Evolutionary conservation across 2,329 filamentous ascomycete species (phyloP).

Genomic region (Triangularia setosa): DNA sequence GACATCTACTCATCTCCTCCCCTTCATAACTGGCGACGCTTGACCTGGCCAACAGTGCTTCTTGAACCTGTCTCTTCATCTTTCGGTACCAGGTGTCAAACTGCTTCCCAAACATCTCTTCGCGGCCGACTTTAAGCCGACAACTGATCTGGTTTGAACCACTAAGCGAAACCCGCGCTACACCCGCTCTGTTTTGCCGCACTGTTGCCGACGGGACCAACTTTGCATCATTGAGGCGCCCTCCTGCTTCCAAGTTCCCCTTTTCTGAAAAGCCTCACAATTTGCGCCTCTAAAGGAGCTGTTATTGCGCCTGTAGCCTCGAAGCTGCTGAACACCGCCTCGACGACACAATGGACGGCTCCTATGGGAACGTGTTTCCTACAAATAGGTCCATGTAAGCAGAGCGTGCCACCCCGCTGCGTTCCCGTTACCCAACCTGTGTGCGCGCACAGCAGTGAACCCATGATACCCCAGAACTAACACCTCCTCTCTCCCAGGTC

Average conservation of each 20-base stretch:
- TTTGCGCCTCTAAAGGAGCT: neutral
- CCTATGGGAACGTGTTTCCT: slow-evolving; percentile 32
- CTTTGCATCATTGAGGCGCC: slow-evolving; percentile 2
- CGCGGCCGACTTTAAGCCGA: neutral
- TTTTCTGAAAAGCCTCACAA: neutral
- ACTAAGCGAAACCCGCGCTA: neutral
- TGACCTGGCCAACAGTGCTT: neutral
- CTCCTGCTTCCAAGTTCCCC: neutral
- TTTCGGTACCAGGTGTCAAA: neutral
- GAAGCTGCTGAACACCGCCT: slow-evolving; percentile 3
- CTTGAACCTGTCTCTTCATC: neutral
- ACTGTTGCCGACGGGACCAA: slow-evolving; percentile 1
- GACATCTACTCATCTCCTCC: neutral
- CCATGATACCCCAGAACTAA: slow-evolving; percentile 8
- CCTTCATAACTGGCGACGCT: neutral
- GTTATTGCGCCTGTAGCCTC: slow-evolving; percentile 4
- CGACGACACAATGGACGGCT: slow-evolving; percentile 27
- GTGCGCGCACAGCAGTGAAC: neutral
- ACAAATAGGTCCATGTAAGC: slow-evolving; percentile 27
- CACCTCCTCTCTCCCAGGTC: slow-evolving; percentile 20
- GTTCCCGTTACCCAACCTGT: neutral
- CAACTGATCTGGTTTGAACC: neutral
- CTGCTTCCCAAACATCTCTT: neutral
- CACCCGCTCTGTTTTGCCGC: slow-evolving; percentile 13
- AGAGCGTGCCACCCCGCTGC: neutral